A percentile compares a stretch with the other conserved stretches of the same genome.
These are phyloP conservation scores for Russula griseocarnosa DNA, from an alignment of 768 basidiomycete genomes.

Conservation along the genomic window DNA sequence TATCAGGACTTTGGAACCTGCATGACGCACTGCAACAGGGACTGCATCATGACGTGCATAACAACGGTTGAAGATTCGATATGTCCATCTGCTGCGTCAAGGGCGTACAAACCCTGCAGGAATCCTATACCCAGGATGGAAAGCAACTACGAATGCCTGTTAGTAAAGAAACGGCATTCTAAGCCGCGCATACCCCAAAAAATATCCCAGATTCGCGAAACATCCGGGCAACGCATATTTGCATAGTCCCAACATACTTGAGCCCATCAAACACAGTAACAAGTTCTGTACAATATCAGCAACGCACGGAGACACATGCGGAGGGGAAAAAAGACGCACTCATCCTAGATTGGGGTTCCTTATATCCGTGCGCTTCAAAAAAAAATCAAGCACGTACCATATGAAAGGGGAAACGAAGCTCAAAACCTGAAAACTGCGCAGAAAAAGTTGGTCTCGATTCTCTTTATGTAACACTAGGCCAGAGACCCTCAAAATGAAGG, in stretches of 20 bases:
- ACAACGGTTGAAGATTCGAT: constrained; percentile 33
- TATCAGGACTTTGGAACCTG: neutral
- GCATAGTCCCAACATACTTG: constrained; percentile 90
- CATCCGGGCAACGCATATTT: constrained; percentile 92
- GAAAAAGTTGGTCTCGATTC: constrained; percentile 40
- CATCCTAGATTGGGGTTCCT: constrained; percentile 52
- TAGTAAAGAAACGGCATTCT: neutral
- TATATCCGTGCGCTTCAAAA: neutral
- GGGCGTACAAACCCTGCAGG: constrained; percentile 78
- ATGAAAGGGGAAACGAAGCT: constrained; percentile 86
- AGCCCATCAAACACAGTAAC: constrained; percentile 78
- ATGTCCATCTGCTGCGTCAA: constrained; percentile 86
- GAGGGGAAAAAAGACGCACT: constrained; percentile 46
- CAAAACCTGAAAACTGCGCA: constrained; percentile 82
- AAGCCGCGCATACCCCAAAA: constrained; percentile 58
- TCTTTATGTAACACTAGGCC: constrained; percentile 44
- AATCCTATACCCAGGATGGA: constrained; percentile 84
- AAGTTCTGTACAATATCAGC: constrained; percentile 47
- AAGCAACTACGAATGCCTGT: constrained; percentile 50
- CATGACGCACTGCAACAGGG: constrained; percentile 64
- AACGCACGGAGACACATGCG: neutral
- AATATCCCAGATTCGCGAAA: constrained; percentile 88
- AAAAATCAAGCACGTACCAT: constrained; percentile 50
- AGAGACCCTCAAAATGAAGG: constrained; percentile 67
- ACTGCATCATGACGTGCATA: constrained; percentile 70